These are phyloP conservation scores for Psilocybe cubensis DNA, from an alignment of 768 basidiomycete genomes.

Conservation along the genomic window DNA sequence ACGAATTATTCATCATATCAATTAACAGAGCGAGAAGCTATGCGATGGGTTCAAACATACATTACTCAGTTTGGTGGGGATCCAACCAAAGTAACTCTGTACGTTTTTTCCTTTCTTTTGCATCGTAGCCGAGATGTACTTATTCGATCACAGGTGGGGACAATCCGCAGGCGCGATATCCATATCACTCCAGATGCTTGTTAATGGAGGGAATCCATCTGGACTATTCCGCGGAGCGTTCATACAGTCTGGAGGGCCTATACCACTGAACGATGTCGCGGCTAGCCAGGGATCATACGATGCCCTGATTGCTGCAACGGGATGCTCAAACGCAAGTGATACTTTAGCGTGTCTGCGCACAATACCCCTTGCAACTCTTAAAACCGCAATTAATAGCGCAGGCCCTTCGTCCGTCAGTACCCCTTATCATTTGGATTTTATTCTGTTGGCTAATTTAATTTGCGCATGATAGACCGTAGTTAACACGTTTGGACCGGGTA, in stretches of 20 bases:
- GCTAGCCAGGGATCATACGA: constrained; percentile 51
- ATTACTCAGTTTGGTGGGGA: constrained; percentile 70
- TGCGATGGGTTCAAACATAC: constrained; percentile 71
- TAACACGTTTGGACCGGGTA: constrained; percentile 22
- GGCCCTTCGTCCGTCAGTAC: too few species aligned
- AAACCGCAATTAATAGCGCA: constrained; percentile 37
- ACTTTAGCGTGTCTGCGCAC: constrained; percentile 44
- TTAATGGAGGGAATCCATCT: constrained; percentile 45
- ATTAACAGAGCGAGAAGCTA: constrained; percentile 51
- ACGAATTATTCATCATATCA: not conserved
- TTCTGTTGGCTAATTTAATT: not conserved
- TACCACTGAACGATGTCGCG: constrained; percentile 44
- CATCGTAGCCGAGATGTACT: too few species aligned
- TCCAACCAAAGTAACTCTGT: constrained; percentile 61
- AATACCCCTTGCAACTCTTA: constrained; percentile 37
- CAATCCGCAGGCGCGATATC: constrained; percentile 57
- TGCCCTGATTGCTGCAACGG: constrained; percentile 34
- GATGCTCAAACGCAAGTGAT: constrained; percentile 33
- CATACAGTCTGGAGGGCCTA: constrained; percentile 53
- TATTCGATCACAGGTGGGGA: constrained; percentile 35
- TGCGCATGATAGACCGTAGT: not conserved
- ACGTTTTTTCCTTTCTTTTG: constrained; percentile 18
- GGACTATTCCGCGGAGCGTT: constrained; percentile 52
- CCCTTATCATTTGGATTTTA: not conserved
- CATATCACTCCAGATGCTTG: constrained; percentile 52